phyloP scores from a whole-genome alignment of 371 early-diverging fungal species.

The Paraphysoderma sedebokerense region DNA sequence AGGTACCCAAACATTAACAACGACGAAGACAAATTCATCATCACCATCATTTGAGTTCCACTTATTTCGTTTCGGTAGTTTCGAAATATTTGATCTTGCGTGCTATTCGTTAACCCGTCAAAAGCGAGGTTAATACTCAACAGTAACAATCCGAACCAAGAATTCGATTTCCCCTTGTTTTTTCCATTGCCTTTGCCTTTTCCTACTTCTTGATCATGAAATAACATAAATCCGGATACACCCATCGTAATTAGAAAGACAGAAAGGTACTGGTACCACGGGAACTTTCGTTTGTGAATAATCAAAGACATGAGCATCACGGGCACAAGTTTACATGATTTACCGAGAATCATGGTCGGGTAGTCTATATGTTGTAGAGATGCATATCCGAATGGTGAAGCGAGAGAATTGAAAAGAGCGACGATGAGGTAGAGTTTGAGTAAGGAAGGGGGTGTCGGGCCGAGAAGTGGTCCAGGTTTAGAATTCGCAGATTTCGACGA shows the following conservation, averaged over 20 bases:
- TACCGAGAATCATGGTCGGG: constrained; percentile 91
- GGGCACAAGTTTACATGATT: constrained; percentile 94
- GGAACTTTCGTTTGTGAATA: constrained; percentile 69
- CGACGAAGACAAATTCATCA: constrained; percentile 75
- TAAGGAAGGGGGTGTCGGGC: constrained; percentile 22
- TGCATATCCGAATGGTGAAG: constrained; percentile 86
- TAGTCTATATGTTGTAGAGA: constrained; percentile 88
- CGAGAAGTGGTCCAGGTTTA: constrained; percentile 1
- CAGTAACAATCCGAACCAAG: constrained; percentile 62
- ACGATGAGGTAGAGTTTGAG: constrained; percentile 47
- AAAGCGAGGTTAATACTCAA: constrained; percentile 67
- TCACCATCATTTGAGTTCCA: constrained; percentile 94
- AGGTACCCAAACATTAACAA: constrained; percentile 51
- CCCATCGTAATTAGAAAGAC: constrained; percentile 73
- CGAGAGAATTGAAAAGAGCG: constrained; percentile 51
- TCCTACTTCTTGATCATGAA: constrained; percentile 29
- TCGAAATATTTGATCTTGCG: constrained; percentile 87
- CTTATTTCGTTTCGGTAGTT: constrained; percentile 40
- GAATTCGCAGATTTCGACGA: background rate
- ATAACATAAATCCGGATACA: constrained; percentile 83
- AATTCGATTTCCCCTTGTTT: constrained; percentile 16
- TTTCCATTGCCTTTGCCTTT: constrained; percentile 19
- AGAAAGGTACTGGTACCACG: constrained; percentile 63
- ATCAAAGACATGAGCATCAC: constrained; percentile 88
- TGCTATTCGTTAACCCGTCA: constrained; percentile 94